A percentile compares a stretch with the other conserved stretches of the same genome.
phyloP scores from a whole-genome alignment of 1,139 yeast genomes.

The Scheffersomyces illinoinensis region DNA sequence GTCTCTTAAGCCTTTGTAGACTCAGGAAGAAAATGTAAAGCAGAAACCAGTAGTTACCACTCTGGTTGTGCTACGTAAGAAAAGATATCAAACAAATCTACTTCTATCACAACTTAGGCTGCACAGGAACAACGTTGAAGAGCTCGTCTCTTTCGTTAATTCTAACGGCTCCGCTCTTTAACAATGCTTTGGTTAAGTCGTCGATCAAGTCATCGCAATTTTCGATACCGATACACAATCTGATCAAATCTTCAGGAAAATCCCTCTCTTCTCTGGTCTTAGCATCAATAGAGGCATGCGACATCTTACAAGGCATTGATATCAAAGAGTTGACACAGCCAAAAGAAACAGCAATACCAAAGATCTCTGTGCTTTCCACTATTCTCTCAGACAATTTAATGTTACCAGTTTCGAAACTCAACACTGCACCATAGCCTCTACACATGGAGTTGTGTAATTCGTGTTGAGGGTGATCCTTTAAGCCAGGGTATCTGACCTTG shows the following conservation, averaged over 20 bases:
- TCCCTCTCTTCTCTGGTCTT: constrained; percentile 83
- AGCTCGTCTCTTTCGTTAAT: constrained; percentile 45
- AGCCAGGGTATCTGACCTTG: constrained; percentile 83
- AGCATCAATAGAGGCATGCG: constrained; percentile 94
- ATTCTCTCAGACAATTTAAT: constrained; percentile 67
- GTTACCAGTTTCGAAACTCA: constrained; percentile 84
- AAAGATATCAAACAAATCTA: not conserved
- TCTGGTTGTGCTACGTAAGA: not conserved
- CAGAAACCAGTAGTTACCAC: not conserved
- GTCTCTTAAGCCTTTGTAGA: not conserved
- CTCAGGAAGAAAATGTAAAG: not conserved
- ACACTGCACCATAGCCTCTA: constrained; percentile 85
- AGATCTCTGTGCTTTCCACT: constrained; percentile 73
- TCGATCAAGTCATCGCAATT: constrained; percentile 63
- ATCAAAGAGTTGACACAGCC: constrained; percentile 93
- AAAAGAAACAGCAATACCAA: constrained; percentile 89
- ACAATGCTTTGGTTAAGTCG: constrained; percentile 71
- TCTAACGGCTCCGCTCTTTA: constrained; percentile 62
- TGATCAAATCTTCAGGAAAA: constrained; percentile 86
- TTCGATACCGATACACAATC: constrained; percentile 88
- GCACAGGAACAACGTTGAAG: constrained; percentile 43
- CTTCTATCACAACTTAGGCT: constrained; percentile 34
- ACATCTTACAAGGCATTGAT: constrained; percentile 92
- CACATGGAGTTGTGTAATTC: constrained; percentile 77
- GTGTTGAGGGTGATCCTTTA: constrained; percentile 77